A percentile compares a stretch with the other conserved stretches of the same genome.
phyloP scores from a whole-genome alignment of 1,139 yeast species.

The Lodderomyces margitis region DNA sequence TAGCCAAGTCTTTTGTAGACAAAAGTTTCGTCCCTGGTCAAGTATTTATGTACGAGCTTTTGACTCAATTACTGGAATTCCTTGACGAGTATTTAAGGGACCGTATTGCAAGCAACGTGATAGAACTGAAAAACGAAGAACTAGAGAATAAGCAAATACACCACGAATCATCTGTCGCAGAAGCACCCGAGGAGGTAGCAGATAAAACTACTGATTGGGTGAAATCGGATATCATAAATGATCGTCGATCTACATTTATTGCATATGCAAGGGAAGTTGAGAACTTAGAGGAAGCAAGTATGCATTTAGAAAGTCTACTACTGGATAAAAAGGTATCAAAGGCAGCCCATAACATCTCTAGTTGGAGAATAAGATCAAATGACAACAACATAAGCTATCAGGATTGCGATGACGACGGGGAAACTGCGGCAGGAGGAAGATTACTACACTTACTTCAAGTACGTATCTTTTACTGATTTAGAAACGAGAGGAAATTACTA shows the following conservation, averaged over 20 bases:
- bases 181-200: constrained; percentile 8
- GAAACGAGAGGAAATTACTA: background rate
- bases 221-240: constrained; percentile 71
- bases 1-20: constrained; percentile 49
- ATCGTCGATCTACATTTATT: constrained; percentile 82
- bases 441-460: constrained; percentile 74
- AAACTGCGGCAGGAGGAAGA: constrained; percentile 92
- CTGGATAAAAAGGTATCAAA: constrained; percentile 64
- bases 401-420: constrained; percentile 97
- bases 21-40: constrained; percentile 53
- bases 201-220: constrained; percentile 70
- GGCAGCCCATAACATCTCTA: constrained; percentile 80
- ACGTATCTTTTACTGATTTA: constrained; percentile 19
- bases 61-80: constrained; percentile 61
- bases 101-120: constrained; percentile 6
- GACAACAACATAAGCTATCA: constrained; percentile 56
- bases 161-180: background rate
- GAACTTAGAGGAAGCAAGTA: constrained; percentile 64
- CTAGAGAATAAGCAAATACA: background rate
- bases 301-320: constrained; percentile 49
- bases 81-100: constrained; percentile 35
- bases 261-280: constrained; percentile 67
- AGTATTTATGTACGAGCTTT: constrained; percentile 78
- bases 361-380: constrained; percentile 69
- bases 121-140: background rate